These are phyloP conservation scores for Corymbia calophylla DNA, from an alignment of 441 rosid species.

Conservation along the genomic window DNA sequence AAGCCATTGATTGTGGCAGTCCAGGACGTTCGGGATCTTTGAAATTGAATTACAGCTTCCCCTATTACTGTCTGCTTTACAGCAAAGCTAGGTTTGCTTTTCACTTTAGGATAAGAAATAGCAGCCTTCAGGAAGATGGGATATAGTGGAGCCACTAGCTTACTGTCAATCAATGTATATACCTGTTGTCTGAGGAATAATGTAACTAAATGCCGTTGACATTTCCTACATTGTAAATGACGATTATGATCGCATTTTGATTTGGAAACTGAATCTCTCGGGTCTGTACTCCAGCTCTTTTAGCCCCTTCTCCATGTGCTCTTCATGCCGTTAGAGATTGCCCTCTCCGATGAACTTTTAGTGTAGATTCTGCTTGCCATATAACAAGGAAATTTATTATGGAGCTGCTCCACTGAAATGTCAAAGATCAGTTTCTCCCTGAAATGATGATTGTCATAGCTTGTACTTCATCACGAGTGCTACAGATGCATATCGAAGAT, in stretches of 20 bases:
- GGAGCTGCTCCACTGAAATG: not conserved
- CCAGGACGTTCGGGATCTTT: constrained; percentile 1
- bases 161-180: not conserved
- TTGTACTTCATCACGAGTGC: not conserved
- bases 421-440: not conserved
- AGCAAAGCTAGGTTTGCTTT: not conserved
- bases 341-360: not conserved
- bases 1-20: constrained; percentile 22
- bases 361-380: not conserved
- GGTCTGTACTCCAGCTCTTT: not conserved
- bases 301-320: not conserved
- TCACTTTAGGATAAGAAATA: not conserved
- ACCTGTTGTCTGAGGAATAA: not conserved
- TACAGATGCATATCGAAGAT: not conserved
- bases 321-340: not conserved
- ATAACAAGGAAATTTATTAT: not conserved
- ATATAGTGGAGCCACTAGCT: not conserved
- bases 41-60: not conserved
- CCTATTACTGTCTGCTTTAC: not conserved
- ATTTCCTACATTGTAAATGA: not conserved
- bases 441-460: not conserved
- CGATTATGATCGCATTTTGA: not conserved
- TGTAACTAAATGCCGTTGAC: not conserved
- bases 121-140: not conserved
- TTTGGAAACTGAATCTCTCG: not conserved